A percentile compares a stretch with the other conserved stretches of the same genome.
These are phyloP conservation scores for Plasmodium inui DNA, from an alignment of 169 alveolate species.

Conservation along the genomic window DNA sequence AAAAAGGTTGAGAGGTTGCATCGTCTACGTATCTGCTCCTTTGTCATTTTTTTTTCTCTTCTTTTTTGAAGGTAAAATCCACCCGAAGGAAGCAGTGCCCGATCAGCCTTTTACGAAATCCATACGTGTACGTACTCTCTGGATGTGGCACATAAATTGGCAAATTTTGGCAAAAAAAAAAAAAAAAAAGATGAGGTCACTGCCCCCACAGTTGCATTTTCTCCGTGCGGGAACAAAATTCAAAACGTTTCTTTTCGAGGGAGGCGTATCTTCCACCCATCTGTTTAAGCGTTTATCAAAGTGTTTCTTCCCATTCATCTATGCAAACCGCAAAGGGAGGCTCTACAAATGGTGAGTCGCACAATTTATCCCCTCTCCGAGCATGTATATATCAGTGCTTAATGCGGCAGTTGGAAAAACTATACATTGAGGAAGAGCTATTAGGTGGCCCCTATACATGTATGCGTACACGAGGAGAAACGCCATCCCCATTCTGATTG, in stretches of 20 bases:
- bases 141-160: background rate
- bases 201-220: background rate
- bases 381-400: background rate
- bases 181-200: background rate
- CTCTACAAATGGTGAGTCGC: background rate
- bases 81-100: background rate
- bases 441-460: constrained; percentile 1
- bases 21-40: background rate
- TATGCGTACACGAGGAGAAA: constrained; percentile 17
- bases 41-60: background rate
- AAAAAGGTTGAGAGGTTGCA: background rate
- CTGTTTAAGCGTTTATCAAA: background rate
- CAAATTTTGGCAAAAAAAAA: background rate
- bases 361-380: background rate
- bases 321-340: background rate
- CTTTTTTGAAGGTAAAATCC: background rate
- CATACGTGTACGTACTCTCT: background rate
- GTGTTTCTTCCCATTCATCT: background rate
- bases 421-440: background rate
- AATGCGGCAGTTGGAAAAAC: background rate
- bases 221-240: background rate
- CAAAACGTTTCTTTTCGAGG: background rate
- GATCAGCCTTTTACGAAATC: background rate
- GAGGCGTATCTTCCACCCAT: background rate
- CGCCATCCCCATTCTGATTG: constrained; percentile 19